Evolutionary conservation across 2,329 filamentous ascomycete species (phyloP).

Genomic region (Exophiala mesophila): DNA sequence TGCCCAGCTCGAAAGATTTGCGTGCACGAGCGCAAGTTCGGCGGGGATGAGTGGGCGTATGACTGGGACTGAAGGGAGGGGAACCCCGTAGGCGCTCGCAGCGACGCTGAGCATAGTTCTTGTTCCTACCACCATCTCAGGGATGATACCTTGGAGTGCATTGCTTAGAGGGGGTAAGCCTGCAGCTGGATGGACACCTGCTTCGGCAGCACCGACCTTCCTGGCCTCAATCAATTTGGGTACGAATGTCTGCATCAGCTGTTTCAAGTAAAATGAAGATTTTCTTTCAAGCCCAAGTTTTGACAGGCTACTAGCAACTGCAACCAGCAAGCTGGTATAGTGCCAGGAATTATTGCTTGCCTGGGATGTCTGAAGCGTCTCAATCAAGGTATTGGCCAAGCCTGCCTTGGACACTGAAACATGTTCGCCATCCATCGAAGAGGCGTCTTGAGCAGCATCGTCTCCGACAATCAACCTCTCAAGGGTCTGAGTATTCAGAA

Average conservation of each 20-base stretch:
- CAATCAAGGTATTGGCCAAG: constrained; percentile 21
- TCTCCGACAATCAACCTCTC: constrained; percentile 10
- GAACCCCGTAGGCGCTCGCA: constrained; percentile 41
- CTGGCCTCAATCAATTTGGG: constrained; percentile 83
- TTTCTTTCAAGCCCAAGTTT: constrained; percentile 77
- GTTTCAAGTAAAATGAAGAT: constrained; percentile 82
- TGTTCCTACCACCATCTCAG: constrained; percentile 35
- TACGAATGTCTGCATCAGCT: constrained; percentile 77
- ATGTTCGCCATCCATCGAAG: constrained; percentile 8
- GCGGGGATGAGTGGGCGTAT: constrained; percentile 3
- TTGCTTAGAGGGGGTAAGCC: constrained; percentile 68
- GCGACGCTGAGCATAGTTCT: constrained; percentile 38
- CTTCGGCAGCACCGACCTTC: constrained; percentile 89
- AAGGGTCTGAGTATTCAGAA: constrained; percentile 13
- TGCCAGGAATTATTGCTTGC: constrained; percentile 18
- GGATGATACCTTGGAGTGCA: constrained; percentile 30
- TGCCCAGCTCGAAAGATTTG: constrained; percentile 15
- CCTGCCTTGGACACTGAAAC: constrained; percentile 21
- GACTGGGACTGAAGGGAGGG: constrained; percentile 17
- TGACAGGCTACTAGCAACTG: constrained; percentile 80
- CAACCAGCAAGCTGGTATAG: constrained; percentile 41
- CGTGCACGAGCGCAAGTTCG: constrained; percentile 8
- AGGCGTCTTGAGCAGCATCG: background rate
- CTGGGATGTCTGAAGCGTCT: constrained; percentile 20
- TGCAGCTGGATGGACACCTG: constrained; percentile 89